Conservation (phyloP, 2,329 filamentous ascomycete genomes). For the Neopestalotiopsis sp. region DNA sequence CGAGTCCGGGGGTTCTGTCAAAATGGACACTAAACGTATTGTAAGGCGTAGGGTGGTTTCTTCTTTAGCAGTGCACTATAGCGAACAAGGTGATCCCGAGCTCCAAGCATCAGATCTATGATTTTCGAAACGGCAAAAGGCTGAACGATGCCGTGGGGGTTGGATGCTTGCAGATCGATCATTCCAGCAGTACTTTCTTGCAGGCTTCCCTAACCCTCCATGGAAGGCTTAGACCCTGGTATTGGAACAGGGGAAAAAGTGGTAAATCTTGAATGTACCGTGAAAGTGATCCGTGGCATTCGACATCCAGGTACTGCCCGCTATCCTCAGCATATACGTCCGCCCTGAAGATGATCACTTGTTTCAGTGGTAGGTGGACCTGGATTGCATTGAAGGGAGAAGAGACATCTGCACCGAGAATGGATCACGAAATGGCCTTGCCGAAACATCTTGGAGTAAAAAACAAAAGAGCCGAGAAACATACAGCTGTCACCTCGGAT, state of each 20-base stretch:
- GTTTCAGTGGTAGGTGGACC: not conserved
- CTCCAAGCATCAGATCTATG: not conserved
- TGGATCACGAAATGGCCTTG: not conserved
- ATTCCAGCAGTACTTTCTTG: too few species aligned
- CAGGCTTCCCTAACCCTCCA: too few species aligned
- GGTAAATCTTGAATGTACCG: not conserved
- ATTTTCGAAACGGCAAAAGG: not conserved
- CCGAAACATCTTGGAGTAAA: not conserved
- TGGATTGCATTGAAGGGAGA: not conserved
- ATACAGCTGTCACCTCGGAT: slow-evolving; percentile 7
- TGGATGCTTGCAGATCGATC: not conserved
- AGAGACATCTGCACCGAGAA: not conserved
- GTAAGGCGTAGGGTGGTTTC: slow-evolving; percentile 3
- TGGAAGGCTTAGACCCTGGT: not conserved
- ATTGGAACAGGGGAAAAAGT: not conserved
- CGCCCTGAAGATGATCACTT: slow-evolving; percentile 1
- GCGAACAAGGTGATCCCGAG: not conserved
- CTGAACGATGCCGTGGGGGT: not conserved
- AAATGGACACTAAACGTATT: slow-evolving; percentile 1
- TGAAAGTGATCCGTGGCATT: not conserved
- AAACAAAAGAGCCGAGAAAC: slow-evolving; percentile 5
- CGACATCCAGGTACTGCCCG: not conserved
- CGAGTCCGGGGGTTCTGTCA: slow-evolving; percentile 1
- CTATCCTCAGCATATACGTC: not conserved
- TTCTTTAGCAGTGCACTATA: slow-evolving; percentile 3